Conservation (phyloP, 2,329 filamentous ascomycete genomes). For the Hortaea sp. region DNA sequence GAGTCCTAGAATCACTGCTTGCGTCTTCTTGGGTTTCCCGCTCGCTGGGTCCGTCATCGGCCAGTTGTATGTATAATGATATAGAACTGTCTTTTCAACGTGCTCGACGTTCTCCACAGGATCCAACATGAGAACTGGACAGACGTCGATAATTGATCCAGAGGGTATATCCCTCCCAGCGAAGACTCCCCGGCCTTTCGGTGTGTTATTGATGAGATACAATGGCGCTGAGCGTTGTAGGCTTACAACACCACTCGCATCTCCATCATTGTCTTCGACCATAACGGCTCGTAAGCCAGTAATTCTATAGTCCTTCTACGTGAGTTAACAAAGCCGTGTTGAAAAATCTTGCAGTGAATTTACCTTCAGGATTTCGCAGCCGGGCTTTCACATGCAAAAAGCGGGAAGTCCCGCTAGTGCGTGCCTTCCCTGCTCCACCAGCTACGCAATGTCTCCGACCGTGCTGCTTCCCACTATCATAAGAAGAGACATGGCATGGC, state of each 20-base stretch:
- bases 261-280: not conserved
- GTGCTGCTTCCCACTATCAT: not conserved
- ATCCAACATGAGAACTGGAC: constrained; percentile 42
- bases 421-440: too few species aligned
- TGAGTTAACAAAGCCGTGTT: too few species aligned
- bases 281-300: not conserved
- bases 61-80: constrained; percentile 50
- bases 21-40: constrained; percentile 25
- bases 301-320: too few species aligned
- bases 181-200: constrained; percentile 47
- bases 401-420: too few species aligned
- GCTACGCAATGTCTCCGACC: too few species aligned
- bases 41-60: constrained; percentile 12
- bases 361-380: too few species aligned
- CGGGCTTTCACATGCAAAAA: too few species aligned
- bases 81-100: constrained; percentile 41
- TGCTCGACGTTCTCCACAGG: constrained; percentile 38
- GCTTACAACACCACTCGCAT: constrained; percentile 6
- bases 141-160: constrained; percentile 41
- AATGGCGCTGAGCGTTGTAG: constrained; percentile 35
- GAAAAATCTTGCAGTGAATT: too few species aligned
- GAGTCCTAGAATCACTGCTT: constrained; percentile 46
- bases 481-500: constrained; percentile 11
- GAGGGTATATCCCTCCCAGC: constrained; percentile 36
- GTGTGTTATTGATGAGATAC: constrained; percentile 37